Conservation (phyloP, 2,329 filamentous ascomycete genomes). For the Biscogniauxia marginata region DNA sequence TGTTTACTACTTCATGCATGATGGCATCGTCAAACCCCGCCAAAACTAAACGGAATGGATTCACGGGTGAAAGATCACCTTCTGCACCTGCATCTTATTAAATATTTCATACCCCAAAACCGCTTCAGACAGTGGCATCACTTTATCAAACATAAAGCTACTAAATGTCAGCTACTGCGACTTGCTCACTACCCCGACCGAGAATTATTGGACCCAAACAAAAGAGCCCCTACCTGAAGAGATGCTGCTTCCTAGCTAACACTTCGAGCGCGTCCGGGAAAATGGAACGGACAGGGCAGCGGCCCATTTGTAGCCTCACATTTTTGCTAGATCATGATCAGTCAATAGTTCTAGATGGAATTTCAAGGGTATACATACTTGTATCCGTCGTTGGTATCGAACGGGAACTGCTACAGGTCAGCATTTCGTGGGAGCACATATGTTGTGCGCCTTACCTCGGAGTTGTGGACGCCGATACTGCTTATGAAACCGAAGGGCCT, state of each 20-base stretch:
- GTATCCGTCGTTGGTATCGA: slow-evolving; percentile 63
- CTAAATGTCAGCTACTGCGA: slow-evolving; percentile 10
- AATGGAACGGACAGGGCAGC: slow-evolving; percentile 71
- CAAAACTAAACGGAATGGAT: slow-evolving; percentile 60
- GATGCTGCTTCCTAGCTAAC: slow-evolving; percentile 64
- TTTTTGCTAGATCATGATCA: slow-evolving; percentile 58
- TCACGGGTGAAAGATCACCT: slow-evolving; percentile 65
- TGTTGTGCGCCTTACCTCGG: slow-evolving; percentile 51
- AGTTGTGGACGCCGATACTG: slow-evolving; percentile 75
- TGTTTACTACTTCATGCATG: slow-evolving; percentile 81
- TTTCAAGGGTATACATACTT: slow-evolving; percentile 35
- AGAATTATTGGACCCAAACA: background rate
- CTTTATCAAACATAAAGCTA: slow-evolving; percentile 73
- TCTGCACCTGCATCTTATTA: slow-evolving; percentile 70
- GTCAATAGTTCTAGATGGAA: slow-evolving; percentile 9
- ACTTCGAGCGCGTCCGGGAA: slow-evolving; percentile 64
- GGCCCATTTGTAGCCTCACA: slow-evolving; percentile 70
- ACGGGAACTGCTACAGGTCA: slow-evolving; percentile 56
- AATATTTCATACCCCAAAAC: slow-evolving; percentile 70
- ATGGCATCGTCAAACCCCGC: slow-evolving; percentile 82
- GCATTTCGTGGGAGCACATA: slow-evolving; percentile 5
- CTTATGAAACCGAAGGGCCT: slow-evolving; percentile 72
- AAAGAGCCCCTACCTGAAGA: slow-evolving; percentile 56
- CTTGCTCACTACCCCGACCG: background rate
- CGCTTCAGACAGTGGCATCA: slow-evolving; percentile 68